These are phyloP conservation scores for Lodderomyces oxycetoniae DNA, from an alignment of 1,139 yeast species.

Conservation along the genomic window DNA sequence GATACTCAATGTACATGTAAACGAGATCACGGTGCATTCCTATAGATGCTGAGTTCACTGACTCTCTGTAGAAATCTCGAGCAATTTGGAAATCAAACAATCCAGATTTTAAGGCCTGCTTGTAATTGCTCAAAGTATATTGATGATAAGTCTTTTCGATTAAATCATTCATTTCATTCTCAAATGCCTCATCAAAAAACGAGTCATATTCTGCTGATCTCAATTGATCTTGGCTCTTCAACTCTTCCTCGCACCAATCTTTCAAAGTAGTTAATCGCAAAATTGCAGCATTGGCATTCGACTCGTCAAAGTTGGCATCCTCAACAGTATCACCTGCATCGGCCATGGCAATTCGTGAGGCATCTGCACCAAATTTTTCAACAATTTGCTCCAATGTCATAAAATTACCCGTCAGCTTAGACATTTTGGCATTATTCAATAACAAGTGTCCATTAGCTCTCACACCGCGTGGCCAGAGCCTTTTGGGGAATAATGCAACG, in stretches of 20 bases:
- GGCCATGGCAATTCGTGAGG: slow-evolving; percentile 94
- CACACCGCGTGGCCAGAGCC: slow-evolving; percentile 90
- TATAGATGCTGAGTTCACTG: slow-evolving; percentile 43
- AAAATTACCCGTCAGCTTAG: slow-evolving; percentile 96
- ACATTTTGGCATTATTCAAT: slow-evolving; percentile 96
- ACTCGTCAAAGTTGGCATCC: slow-evolving; percentile 97
- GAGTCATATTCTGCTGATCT: slow-evolving; percentile 65
- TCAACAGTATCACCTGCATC: slow-evolving; percentile 98
- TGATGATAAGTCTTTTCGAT: slow-evolving; percentile 68
- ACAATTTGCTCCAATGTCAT: slow-evolving; percentile 83
- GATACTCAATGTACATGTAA: slow-evolving; percentile 75
- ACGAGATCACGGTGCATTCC: slow-evolving; percentile 86
- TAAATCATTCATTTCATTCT: slow-evolving; percentile 85
- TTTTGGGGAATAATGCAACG: slow-evolving; percentile 87
- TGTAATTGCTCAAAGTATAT: slow-evolving; percentile 72
- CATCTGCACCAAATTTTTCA: slow-evolving; percentile 94
- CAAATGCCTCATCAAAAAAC: slow-evolving; percentile 85
- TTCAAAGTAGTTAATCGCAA: slow-evolving; percentile 86
- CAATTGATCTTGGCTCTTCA: slow-evolving; percentile 47
- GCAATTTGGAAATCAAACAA: slow-evolving; percentile 92
- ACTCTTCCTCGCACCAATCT: slow-evolving; percentile 88
- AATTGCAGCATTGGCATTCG: slow-evolving; percentile 96
- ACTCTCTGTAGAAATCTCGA: slow-evolving; percentile 93
- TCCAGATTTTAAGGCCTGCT: slow-evolving; percentile 84
- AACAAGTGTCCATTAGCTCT: slow-evolving; percentile 94